phyloP scores from a whole-genome alignment of 768 basidiomycete species.

The Suillus variegatus region DNA sequence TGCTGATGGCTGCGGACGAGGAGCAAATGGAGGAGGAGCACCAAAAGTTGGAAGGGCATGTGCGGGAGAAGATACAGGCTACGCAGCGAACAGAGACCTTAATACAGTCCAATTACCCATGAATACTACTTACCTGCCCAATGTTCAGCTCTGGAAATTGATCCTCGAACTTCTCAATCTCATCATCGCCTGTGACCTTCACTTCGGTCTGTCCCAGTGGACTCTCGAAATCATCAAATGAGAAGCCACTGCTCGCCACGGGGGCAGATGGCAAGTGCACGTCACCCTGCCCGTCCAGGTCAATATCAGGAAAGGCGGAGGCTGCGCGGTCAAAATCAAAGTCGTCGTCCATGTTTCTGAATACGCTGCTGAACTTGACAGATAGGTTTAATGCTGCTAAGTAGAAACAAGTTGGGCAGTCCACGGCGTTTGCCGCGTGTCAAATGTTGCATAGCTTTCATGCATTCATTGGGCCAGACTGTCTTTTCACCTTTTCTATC shows the following conservation, averaged over 20 bases:
- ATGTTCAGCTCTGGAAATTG: conserved; percentile 82
- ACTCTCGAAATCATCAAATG: conserved; percentile 65
- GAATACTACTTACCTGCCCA: conserved; percentile 35
- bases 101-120: background rate
- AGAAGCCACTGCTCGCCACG: conserved; percentile 49
- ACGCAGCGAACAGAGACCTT: conserved; percentile 14
- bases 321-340: conserved; percentile 84
- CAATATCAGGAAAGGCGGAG: conserved; percentile 84
- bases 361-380: background rate
- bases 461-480: background rate
- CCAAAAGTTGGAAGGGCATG: conserved; percentile 44
- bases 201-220: conserved; percentile 49
- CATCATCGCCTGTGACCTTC: conserved; percentile 83
- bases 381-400: background rate
- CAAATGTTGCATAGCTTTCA: background rate
- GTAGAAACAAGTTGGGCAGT: background rate
- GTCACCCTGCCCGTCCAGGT: conserved; percentile 65
- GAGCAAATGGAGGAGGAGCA: conserved; percentile 63
- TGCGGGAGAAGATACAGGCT: conserved; percentile 36
- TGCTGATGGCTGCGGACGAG: conserved; percentile 72
- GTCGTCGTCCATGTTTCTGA: conserved; percentile 43
- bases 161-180: conserved; percentile 82
- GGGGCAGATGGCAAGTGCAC: conserved; percentile 42
- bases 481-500: background rate
- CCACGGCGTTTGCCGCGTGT: background rate